phyloP scores from a whole-genome alignment of 2,329 filamentous ascomycete genomes.

The Bipolaris gigantea region DNA sequence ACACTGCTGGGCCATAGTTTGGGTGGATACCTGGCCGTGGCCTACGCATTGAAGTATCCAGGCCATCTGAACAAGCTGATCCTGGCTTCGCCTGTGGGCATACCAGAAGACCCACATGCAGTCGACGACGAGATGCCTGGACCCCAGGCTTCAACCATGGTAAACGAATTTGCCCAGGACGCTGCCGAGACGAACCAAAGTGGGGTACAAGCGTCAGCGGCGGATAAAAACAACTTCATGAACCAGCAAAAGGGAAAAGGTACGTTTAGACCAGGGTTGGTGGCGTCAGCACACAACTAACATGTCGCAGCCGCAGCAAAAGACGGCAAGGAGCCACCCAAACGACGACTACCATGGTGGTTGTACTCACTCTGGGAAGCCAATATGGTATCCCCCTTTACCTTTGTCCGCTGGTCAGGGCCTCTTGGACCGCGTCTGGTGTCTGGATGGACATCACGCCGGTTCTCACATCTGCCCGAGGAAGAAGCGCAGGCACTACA shows the following conservation, averaged over 20 bases:
- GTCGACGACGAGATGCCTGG: constrained; percentile 79
- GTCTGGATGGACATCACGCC: constrained; percentile 89
- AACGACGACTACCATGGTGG: constrained; percentile 76
- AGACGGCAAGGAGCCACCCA: constrained; percentile 51
- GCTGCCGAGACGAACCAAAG: constrained; percentile 64
- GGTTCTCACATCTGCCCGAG: constrained; percentile 83
- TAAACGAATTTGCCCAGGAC: constrained; percentile 78
- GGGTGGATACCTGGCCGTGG: constrained; percentile 91
- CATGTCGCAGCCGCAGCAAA: constrained; percentile 31
- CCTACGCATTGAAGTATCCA: constrained; percentile 95
- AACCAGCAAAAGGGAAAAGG: constrained; percentile 50
- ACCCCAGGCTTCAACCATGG: constrained; percentile 69
- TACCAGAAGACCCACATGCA: constrained; percentile 92
- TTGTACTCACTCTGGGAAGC: constrained; percentile 93
- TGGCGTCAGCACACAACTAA: background rate
- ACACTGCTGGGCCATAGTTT: constrained; percentile 91
- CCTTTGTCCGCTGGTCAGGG: constrained; percentile 81
- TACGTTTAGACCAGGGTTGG: background rate
- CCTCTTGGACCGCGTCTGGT: constrained; percentile 89
- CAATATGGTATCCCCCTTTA: constrained; percentile 88
- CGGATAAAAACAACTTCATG: constrained; percentile 59
- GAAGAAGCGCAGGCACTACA: constrained; percentile 84
- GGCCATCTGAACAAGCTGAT: constrained; percentile 95
- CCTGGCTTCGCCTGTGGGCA: constrained; percentile 88
- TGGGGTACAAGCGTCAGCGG: constrained; percentile 69